Evolutionary conservation across 176 grass and related monocot genomes (phyloP).

Genomic region (Musa troglodytarum): DNA sequence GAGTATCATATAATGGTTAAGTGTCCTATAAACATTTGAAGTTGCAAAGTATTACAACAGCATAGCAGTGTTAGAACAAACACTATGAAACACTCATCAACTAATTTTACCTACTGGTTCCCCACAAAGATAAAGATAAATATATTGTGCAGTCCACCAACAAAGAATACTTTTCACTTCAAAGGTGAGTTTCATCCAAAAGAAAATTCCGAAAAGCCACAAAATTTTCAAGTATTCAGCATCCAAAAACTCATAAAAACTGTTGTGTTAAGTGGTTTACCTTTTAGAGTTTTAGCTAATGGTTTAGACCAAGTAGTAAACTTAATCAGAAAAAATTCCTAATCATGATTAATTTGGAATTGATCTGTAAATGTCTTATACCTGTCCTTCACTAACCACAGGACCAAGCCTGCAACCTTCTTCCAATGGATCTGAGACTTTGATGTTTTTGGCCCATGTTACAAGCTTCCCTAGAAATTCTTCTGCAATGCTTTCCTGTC

Average conservation of each 20-base stretch:
- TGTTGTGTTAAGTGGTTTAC: background rate
- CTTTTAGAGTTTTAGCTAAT: background rate
- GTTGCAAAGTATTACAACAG: too few relatives aligned
- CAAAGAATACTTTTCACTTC: background rate
- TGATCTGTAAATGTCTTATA: conserved; percentile 13
- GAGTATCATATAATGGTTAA: too few relatives aligned
- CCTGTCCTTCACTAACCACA: conserved; percentile 83
- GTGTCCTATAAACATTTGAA: too few relatives aligned
- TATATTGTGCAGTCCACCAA: background rate
- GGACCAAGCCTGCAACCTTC: conserved; percentile 95
- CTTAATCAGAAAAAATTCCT: background rate
- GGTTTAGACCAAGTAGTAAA: background rate
- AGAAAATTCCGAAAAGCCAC: too few relatives aligned
- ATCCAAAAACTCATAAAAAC: background rate
- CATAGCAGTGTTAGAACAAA: too few relatives aligned
- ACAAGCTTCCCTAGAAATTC: conserved; percentile 84
- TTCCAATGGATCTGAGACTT: conserved; percentile 82
- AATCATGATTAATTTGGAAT: background rate
- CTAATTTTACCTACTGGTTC: background rate
- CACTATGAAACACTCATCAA: background rate
- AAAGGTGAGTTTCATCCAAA: background rate
- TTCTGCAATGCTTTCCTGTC: conserved; percentile 76
- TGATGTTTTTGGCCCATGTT: conserved; percentile 86
- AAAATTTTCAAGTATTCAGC: background rate
- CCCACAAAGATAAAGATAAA: background rate